Base-by-base conservation (phyloP, 2,329 filamentous ascomycete genomes). In the Pleomassaria siparia region DNA sequence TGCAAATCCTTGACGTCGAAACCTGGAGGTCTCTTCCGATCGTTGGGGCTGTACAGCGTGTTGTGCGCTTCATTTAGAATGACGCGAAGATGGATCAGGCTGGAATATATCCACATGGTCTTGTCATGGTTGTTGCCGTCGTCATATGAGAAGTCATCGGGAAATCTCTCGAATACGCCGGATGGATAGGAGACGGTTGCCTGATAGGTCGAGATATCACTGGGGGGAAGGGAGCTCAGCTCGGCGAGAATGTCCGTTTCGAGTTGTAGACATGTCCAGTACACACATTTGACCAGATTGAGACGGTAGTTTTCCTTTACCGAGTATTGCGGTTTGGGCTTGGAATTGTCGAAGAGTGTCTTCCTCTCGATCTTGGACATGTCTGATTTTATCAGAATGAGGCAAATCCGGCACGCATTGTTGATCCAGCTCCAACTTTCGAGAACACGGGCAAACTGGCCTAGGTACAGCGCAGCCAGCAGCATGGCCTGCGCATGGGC, bases 191-290 rank as follows among this genome's bases (percentile, higher is more conserved):
- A 82, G 72, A 91, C 84, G 40, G 81, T 76, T 16, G 73, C 72
- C 61, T 85, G 82, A 6, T 79, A 74, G 25, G 75, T 73, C 9
- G 79, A 80, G 24, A 86, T 83, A 2, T 80, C 80, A 62, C 82
- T 86, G 1, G 79, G 75, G 4, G 82, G 82, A 12, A 86, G 73
- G 49, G 63, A 67, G 40, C 82, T 80, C 49, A 97, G 78, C 71
- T 99, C 94, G 2, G 94, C 94, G 39, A 96, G 80, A 37, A 97
- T 89, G 68, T 97, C 92, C 70, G 91, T 96, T 71, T 97, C 92
- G 10, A 97, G 78, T 64, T 97, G 92, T 53, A 96, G 75, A 66
- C 89, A 95, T 7, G 91, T 94, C 92, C 92, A 97, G 62, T 91
- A 96, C 0, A 89, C 87, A 58, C 95, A 65, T 46, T 76, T 70